Percentiles rank a stretch among this genome's conserved stretches.
Conservation (phyloP, 2,329 filamentous ascomycete genomes). For the Sordariomycetes sp. region DNA sequence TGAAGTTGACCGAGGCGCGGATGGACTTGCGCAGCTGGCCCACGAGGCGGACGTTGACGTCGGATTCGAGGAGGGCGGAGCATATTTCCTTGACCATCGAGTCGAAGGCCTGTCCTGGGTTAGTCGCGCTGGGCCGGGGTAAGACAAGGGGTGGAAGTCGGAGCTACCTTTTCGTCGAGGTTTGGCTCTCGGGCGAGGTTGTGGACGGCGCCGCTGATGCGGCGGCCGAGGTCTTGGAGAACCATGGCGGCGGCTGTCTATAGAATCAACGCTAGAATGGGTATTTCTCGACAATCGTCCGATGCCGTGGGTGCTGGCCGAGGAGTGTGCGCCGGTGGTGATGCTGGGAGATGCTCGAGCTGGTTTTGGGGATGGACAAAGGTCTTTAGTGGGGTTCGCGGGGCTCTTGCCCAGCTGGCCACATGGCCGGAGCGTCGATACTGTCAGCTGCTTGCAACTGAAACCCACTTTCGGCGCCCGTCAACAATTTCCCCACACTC, state of each 20-base stretch:
- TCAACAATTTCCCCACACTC: neutral
- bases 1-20: constrained; percentile 83
- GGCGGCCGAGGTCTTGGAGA: constrained; percentile 95
- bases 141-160: constrained; percentile 2
- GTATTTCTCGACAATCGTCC: neutral
- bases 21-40: constrained; percentile 88
- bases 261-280: neutral
- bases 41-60: constrained; percentile 94
- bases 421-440: neutral
- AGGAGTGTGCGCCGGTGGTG: neutral
- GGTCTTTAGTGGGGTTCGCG: neutral
- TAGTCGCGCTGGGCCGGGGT: constrained; percentile 6
- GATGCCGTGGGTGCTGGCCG: neutral
- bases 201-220: constrained; percentile 92
- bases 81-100: constrained; percentile 98
- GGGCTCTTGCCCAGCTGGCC: neutral
- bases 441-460: neutral
- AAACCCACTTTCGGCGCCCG: neutral
- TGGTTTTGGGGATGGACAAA: neutral
- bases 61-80: constrained; percentile 86
- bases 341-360: neutral
- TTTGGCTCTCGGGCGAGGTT: constrained; percentile 88
- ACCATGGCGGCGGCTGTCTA: constrained; percentile 55
- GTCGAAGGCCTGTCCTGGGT: constrained; percentile 66
- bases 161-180: constrained; percentile 79